phyloP scores from a whole-genome alignment of 306 rosid species.

The Cicer arietinum region DNA sequence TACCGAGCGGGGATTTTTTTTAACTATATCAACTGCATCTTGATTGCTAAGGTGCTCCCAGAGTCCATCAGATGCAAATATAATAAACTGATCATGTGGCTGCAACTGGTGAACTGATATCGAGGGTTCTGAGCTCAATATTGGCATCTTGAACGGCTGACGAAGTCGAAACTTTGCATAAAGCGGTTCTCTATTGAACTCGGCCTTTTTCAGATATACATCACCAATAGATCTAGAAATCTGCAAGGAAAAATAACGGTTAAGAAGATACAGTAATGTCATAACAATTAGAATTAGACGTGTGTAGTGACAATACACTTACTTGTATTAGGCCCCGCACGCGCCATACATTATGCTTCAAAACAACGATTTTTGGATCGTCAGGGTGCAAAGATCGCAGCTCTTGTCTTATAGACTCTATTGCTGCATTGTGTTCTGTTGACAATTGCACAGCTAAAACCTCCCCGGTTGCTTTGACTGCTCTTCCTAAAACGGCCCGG shows the following conservation, averaged over 20 bases:
- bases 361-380: constrained; percentile 79
- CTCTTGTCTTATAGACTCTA: constrained; percentile 85
- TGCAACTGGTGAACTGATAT: constrained; percentile 67
- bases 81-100: constrained; percentile 76
- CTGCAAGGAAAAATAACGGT: constrained; percentile 49
- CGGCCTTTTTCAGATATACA: constrained; percentile 79
- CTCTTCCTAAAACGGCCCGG: constrained; percentile 90
- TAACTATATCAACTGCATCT: constrained; percentile 89
- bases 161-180: constrained; percentile 84
- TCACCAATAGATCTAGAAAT: constrained; percentile 93
- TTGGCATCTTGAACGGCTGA: constrained; percentile 67
- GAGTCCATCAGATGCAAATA: constrained; percentile 94
- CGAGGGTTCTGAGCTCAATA: constrained; percentile 85
- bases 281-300: not conserved
- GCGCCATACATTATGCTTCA: constrained; percentile 96
- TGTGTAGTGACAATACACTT: not conserved
- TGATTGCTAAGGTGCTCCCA: constrained; percentile 97
- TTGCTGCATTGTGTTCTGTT: constrained; percentile 77
- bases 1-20: constrained; percentile 70
- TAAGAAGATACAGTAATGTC: constrained; percentile 25
- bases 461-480: constrained; percentile 78
- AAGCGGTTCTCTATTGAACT: constrained; percentile 90
- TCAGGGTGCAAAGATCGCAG: constrained; percentile 82
- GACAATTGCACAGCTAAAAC: constrained; percentile 83
- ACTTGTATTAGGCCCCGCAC: constrained; percentile 94